Percentiles rank a stretch among this genome's conserved stretches.
These are phyloP conservation scores for Cladophialophora yegresii DNA, from an alignment of 2,329 filamentous ascomycete species.

Conservation along the genomic window DNA sequence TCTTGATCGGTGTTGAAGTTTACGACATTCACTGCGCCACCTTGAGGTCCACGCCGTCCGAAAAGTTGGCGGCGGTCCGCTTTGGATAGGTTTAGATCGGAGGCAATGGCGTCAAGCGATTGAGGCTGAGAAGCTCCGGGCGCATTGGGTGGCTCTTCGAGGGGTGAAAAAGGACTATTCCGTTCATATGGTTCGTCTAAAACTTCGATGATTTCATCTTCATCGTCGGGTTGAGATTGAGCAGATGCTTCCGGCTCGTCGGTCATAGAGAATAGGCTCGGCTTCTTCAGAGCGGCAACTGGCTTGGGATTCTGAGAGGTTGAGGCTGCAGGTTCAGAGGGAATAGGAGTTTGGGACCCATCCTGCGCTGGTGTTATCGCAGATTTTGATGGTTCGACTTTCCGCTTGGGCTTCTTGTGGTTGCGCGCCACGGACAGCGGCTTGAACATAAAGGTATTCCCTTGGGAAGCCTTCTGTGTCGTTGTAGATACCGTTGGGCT, in stretches of 20 bases:
- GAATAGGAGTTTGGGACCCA: neutral
- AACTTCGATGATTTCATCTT: conserved; percentile 44
- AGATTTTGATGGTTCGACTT: conserved; percentile 48
- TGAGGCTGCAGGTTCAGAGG: neutral
- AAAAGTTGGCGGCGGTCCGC: conserved; percentile 81
- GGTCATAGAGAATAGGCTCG: conserved; percentile 47
- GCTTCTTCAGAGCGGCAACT: conserved; percentile 45
- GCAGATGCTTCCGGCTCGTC: conserved; percentile 12
- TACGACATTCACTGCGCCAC: conserved; percentile 63
- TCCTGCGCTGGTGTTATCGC: neutral
- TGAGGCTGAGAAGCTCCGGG: conserved; percentile 42
- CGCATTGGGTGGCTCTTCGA: conserved; percentile 19
- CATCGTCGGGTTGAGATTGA: conserved; percentile 16
- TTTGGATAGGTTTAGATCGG: conserved; percentile 75
- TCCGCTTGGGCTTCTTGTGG: conserved; percentile 64
- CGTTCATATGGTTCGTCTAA: conserved; percentile 39
- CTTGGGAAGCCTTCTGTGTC: conserved; percentile 58
- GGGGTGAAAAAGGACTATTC: conserved; percentile 31
- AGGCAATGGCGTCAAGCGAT: conserved; percentile 69
- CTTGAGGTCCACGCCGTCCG: conserved; percentile 58
- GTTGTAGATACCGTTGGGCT: conserved; percentile 54
- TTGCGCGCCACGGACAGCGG: conserved; percentile 82
- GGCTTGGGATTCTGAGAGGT: conserved; percentile 18
- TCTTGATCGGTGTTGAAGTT: conserved; percentile 89
- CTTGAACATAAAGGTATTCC: conserved; percentile 83